A percentile compares a stretch with the other conserved stretches of the same genome.
Evolutionary conservation across 208 protist genomes (phyloP).

Genomic region (Entamoeba nuttalli): DNA sequence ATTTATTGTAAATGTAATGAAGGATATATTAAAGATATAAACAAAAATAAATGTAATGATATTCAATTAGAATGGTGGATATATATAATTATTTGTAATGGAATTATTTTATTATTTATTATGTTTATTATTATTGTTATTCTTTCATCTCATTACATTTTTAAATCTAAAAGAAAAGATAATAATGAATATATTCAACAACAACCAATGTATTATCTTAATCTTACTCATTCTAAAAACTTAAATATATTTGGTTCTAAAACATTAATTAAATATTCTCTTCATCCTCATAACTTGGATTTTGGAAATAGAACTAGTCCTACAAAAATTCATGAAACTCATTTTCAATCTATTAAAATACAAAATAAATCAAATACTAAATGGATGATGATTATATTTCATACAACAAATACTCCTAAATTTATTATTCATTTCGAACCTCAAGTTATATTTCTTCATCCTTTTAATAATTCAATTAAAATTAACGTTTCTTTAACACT

Average conservation of each 20-base stretch:
- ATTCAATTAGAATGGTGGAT: not conserved
- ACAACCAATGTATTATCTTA: not conserved
- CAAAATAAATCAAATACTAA: not conserved
- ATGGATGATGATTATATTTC: not conserved
- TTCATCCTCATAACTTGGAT: not conserved
- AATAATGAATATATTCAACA: not conserved
- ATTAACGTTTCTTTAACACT: not conserved
- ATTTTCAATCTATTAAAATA: not conserved
- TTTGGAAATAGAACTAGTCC: not conserved
- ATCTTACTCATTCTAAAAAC: not conserved
- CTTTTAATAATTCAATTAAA: not conserved
- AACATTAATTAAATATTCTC: not conserved
- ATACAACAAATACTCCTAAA: not conserved
- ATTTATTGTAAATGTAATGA: not conserved
- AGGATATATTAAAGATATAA: not conserved
- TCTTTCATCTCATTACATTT: not conserved
- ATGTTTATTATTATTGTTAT: not conserved
- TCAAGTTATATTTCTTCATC: not conserved
- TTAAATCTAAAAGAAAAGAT: not conserved
- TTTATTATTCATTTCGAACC: not conserved
- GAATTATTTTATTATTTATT: not conserved
- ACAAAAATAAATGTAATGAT: not conserved
- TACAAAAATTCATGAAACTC: not conserved
- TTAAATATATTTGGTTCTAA: not conserved
- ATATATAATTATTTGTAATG: not conserved